Evolutionary conservation across 176 grass and related monocot genomes (phyloP), one percentile per base, ranked within the genome.

Genomic region (Calamus simplicifolius): DNA sequence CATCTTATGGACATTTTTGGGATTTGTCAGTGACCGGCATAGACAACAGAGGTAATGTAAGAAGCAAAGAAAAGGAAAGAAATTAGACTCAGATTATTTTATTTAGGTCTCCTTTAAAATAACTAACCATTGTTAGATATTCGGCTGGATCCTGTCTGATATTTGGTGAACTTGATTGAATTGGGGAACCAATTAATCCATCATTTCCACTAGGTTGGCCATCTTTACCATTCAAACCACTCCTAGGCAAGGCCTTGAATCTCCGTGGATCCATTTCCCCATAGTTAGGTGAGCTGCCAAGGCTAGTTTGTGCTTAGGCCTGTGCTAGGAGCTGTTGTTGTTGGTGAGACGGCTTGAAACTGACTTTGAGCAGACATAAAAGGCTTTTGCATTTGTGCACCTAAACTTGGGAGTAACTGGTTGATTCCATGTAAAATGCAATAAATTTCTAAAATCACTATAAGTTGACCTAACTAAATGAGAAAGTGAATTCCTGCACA

Each of bases 321-420:
- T 88, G 93, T 75, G 76, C 69, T 69, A 89, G 71, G 59, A 85
- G 60, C 29, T 88, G 87, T 35, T 98, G 93, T 8, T 88, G 70
- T 6, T 73, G 58, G 18, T 25, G 84, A 81, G 84, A 79, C 0
- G 87, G 83, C 63, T 74, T 98, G 93, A 65, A 98, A 90, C 65
- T 98, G 93, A 69, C 73, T 98, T 28, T 89, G 82, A 67, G 81
- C 82, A 51, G 66, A 58, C 69, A 92, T 73, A 78, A 85, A 73
- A 71, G 83, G 81, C 73, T 98, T 98, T 73, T 83, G 88, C 54
- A 75, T 80, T 68, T 68, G 65, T 6, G 65, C 51, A 50, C 88
- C 84, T 52, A 92, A 77, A 74, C 70, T 92, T 77, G 84, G 81
- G 27, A 84, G 75, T 31, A 98, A 57, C 71, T 90, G 92, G 57